Evolutionary conservation across 129 eudicot genomes (phyloP).

Genomic region (Kitagawia praeruptora): DNA sequence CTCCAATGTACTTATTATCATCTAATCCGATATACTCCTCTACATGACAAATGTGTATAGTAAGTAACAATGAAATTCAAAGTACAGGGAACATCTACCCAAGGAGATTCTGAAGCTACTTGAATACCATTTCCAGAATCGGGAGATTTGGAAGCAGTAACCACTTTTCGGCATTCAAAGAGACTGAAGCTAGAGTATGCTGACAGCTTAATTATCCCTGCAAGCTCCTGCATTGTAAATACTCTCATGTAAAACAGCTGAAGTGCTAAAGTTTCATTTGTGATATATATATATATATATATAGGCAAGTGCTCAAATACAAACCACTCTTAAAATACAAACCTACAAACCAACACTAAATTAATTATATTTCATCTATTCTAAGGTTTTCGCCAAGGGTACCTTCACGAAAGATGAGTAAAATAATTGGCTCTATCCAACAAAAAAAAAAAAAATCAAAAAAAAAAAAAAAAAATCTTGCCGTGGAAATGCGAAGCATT

Average conservation of each 20-base stretch:
- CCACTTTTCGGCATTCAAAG: constrained; percentile 90
- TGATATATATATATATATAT: too few relatives aligned
- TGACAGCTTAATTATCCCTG: constrained; percentile 85
- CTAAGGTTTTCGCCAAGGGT: too few relatives aligned
- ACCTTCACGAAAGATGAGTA: too few relatives aligned
- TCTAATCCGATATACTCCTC: constrained; percentile 92
- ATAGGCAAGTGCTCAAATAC: too few relatives aligned
- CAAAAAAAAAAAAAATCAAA: too few relatives aligned
- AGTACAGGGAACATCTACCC: neutral
- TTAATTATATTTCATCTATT: too few relatives aligned
- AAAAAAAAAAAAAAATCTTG: too few relatives aligned
- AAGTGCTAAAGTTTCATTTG: neutral
- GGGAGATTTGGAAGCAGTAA: constrained; percentile 71
- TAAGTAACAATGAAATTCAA: neutral
- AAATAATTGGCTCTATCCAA: too few relatives aligned
- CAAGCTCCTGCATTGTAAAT: constrained; percentile 63
- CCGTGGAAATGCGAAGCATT: too few relatives aligned
- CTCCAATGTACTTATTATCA: constrained; percentile 95
- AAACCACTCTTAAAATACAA: too few relatives aligned
- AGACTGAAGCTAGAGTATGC: constrained; percentile 82
- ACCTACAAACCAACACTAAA: too few relatives aligned
- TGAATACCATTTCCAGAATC: constrained; percentile 85
- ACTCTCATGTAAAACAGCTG: neutral
- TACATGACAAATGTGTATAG: constrained; percentile 18
- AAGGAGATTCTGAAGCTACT: neutral